These are phyloP conservation scores for Arabidopsis thaliana DNA, from an alignment of 345 rosid genomes.

Conservation along the genomic window TAIR10.1 NC_003070.9:18228001-18228500, in stretches of 20 bases:
- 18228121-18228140: conserved; percentile 85
- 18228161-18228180: conserved; percentile 99
- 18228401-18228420: conserved; percentile 68
- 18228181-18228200: conserved; percentile 81
- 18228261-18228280: background rate
- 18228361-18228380: conserved; percentile 80
- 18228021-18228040: conserved; percentile 91
- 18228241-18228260: background rate
- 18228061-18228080: conserved; percentile 79
- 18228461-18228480: background rate
- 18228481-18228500: conserved; percentile 58
- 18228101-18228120: conserved; percentile 98
- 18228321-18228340: conserved; percentile 29
- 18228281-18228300: background rate
- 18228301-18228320: background rate
- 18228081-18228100: conserved; percentile 90
- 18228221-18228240: conserved; percentile 95
- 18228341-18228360: conserved; percentile 65
- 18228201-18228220: conserved; percentile 80
- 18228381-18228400: conserved; percentile 91
- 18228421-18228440: conserved; percentile 2
- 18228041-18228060: conserved; percentile 74
- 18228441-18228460: background rate
- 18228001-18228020: conserved; percentile 66
- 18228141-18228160: conserved; percentile 98